A percentile compares a stretch with the other conserved stretches of the same genome.
phyloP scores from a whole-genome alignment of 176 grass and related monocot genomes.

The Bothriochloa decipiens region DNA sequence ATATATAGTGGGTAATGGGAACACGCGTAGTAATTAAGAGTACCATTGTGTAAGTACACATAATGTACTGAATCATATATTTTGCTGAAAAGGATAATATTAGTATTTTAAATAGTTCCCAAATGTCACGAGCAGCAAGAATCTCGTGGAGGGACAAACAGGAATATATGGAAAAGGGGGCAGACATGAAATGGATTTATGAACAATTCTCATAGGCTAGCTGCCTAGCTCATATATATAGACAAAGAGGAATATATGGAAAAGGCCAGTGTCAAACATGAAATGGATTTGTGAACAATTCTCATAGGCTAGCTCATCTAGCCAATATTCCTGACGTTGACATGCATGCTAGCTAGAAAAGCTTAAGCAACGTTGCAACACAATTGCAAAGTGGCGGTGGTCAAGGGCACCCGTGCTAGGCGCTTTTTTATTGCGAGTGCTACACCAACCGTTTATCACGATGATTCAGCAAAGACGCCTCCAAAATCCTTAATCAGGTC shows the following conservation, averaged over 20 bases:
- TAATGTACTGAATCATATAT: too few relatives aligned
- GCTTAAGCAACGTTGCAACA: background rate
- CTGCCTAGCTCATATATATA: background rate
- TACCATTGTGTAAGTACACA: too few relatives aligned
- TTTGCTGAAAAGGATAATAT: too few relatives aligned
- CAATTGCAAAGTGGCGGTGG: background rate
- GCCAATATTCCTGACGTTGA: constrained; percentile 23
- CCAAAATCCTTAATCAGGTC: constrained; percentile 45
- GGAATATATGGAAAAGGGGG: background rate
- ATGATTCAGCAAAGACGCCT: background rate
- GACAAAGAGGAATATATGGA: background rate
- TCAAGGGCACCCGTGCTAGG: too few relatives aligned
- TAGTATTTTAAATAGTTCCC: too few relatives aligned
- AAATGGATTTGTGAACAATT: constrained; percentile 26
- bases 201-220: background rate
- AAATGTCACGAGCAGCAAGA: too few relatives aligned
- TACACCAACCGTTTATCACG: constrained; percentile 21
- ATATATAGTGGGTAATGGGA: too few relatives aligned
- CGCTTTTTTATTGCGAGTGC: background rate
- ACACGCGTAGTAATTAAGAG: too few relatives aligned
- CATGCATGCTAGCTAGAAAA: background rate
- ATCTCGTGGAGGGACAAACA: background rate
- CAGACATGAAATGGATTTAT: constrained; percentile 3
- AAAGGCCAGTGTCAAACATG: background rate
- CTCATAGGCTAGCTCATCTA: background rate